phyloP scores from a whole-genome alignment of 257 asterid species.

The Avicennia marina region DNA sequence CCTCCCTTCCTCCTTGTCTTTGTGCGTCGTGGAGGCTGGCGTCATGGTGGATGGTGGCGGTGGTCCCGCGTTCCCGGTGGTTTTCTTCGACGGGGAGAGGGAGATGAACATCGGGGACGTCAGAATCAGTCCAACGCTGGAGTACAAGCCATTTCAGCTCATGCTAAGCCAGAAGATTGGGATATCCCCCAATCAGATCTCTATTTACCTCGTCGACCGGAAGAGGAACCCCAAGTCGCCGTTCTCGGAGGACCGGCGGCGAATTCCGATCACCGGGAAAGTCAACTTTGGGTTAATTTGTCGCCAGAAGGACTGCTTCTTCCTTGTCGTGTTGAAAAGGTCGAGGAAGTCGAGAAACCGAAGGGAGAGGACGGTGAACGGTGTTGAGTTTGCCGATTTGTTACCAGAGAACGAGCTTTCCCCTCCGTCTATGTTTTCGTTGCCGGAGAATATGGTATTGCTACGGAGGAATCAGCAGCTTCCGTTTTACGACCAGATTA shows the following conservation, averaged over 20 bases:
- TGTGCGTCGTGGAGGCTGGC: too few relatives aligned
- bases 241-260: conserved; percentile 45
- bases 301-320: conserved; percentile 48
- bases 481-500: conserved; percentile 39
- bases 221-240: conserved; percentile 24
- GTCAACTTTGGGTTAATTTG: conserved; percentile 54
- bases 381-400: conserved; percentile 29
- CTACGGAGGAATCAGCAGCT: conserved; percentile 38
- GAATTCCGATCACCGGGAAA: conserved; percentile 68
- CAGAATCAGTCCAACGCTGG: conserved; percentile 43
- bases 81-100: conserved; percentile 77
- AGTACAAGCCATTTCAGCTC: conserved; percentile 72
- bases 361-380: conserved; percentile 32
- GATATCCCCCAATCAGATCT: conserved; percentile 83
- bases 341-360: conserved; percentile 61
- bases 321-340: conserved; percentile 72
- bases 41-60: conserved; percentile 77
- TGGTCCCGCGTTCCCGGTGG: conserved; percentile 55
- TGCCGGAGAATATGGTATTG: too few relatives aligned
- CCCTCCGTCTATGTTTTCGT: conserved; percentile 23
- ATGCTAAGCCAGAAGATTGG: conserved; percentile 81
- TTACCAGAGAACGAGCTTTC: conserved; percentile 26
- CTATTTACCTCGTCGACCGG: conserved; percentile 62
- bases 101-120: conserved; percentile 66
- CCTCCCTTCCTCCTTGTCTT: too few relatives aligned